Evolutionary conservation across 2,329 filamentous ascomycete species (phyloP).

Genomic region (Xylaria sp.): DNA sequence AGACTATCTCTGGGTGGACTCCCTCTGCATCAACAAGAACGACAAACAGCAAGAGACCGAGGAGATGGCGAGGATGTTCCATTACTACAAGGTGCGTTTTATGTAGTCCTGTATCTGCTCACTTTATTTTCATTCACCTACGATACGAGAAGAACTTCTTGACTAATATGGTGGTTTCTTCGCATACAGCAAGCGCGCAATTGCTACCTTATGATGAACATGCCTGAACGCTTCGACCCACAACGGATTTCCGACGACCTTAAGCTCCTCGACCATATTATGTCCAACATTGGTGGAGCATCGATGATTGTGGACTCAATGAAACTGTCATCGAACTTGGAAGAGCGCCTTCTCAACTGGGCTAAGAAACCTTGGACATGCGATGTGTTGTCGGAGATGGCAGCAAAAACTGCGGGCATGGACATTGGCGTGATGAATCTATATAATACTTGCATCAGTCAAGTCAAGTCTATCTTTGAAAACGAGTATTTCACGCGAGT

Average conservation of each 20-base stretch:
- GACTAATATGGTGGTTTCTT: neutral
- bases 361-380: conserved; percentile 15
- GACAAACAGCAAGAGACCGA: conserved; percentile 14
- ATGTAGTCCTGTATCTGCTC: neutral
- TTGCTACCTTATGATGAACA: conserved; percentile 41
- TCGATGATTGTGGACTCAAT: conserved; percentile 34
- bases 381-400: neutral
- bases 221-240: conserved; percentile 40
- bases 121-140: no score
- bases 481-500: conserved; percentile 39
- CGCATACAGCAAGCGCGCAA: neutral
- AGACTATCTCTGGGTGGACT: conserved; percentile 27
- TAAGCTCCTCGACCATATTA: conserved; percentile 45
- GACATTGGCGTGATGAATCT: conserved; percentile 28
- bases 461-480: conserved; percentile 29
- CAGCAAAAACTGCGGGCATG: conserved; percentile 20
- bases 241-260: conserved; percentile 41
- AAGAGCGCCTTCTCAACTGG: conserved; percentile 23
- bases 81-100: conserved; percentile 23
- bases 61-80: conserved; percentile 25
- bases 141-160: no score
- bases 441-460: conserved; percentile 22
- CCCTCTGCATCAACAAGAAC: conserved; percentile 25
- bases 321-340: conserved; percentile 28
- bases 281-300: conserved; percentile 38